Base-by-base conservation (phyloP, 441 rosid species). In the Gossypium gossypioides region DNA sequence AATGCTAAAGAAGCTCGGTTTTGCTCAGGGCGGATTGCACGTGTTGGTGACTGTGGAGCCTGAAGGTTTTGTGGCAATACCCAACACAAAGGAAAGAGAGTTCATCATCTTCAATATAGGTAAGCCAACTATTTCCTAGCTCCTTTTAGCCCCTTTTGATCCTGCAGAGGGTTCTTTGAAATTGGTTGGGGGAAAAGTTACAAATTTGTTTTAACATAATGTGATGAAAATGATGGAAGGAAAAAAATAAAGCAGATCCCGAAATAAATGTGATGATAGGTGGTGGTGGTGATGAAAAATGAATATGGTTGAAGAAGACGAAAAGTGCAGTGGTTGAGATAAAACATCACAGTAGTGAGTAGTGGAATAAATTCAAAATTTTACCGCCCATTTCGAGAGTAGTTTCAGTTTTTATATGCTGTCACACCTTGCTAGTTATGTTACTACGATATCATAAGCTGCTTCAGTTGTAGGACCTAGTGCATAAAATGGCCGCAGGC, bases 21-120 rank as follows among this genome's bases (percentile, higher is more conserved):
- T 76, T 72, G 50, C 73, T 51, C 83, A 89, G 97, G 85, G 77
- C 1, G 85, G 86, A 69, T 69, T 85, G 70, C 75, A 76, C 52
- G 84, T 90, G 57, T 68, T 86, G 79, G 91, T 89, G 77, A 84
- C 84, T 3, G 94, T 90, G 77, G 92, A 94, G 75, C 89, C 97
- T 6, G 94, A 90, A 81, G 96, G 97, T 27, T 64, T 94, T 68
- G 94, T 92, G 70, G 99, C 97, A 68, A 85, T 87, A 46, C 87
- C 81, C 46, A 70, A 86, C 48, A 74, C 83, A 13, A 72, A 76
- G 34, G 97, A 94, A 79, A 77, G 90, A 70, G 65, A 87, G 68
- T 76, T 52, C 61, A 75, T 90, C 79, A 81, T 88, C 64, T 94
- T 89, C 79, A 90, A 94, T 77, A 90, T 90, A 80, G 94, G 97